A percentile compares a stretch with the other conserved stretches of the same genome.
phyloP scores from a whole-genome alignment of 2,329 filamentous ascomycete genomes.

The Cyphellophora europaea region DNA sequence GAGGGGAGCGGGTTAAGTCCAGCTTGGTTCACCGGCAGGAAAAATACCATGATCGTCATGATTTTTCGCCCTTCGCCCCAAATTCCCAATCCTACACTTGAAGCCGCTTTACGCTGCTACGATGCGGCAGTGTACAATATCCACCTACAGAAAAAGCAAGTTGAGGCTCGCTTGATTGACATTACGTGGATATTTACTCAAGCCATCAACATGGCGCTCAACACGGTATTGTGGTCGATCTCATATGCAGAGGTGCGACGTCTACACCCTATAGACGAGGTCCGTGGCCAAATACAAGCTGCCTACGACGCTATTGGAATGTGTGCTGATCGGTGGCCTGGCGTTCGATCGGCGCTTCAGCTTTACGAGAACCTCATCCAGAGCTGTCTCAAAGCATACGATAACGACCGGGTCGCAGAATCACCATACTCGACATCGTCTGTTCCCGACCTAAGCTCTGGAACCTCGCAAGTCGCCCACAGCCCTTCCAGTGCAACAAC shows the following conservation, averaged over 20 bases:
- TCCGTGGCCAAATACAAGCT: constrained; percentile 63
- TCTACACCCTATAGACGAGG: constrained; percentile 62
- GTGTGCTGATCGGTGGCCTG: constrained; percentile 84
- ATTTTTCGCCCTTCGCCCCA: constrained; percentile 88
- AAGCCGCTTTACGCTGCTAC: constrained; percentile 74
- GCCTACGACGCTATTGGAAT: constrained; percentile 71
- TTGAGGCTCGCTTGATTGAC: constrained; percentile 66
- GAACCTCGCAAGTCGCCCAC: constrained; percentile 16
- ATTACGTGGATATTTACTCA: constrained; percentile 91
- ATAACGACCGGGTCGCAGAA: constrained; percentile 35
- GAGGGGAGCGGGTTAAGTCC: constrained; percentile 64
- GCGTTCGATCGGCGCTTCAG: constrained; percentile 71
- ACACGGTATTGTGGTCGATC: constrained; percentile 83
- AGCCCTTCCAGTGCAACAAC: constrained; percentile 31
- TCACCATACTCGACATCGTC: constrained; percentile 29
- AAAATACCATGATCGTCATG: constrained; percentile 81
- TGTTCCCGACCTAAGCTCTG: constrained; percentile 25
- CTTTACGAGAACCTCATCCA: constrained; percentile 79
- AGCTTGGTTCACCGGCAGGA: constrained; percentile 63
- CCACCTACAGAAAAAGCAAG: constrained; percentile 68
- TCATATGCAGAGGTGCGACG: constrained; percentile 77
- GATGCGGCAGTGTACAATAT: constrained; percentile 77
- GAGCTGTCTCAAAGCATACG: constrained; percentile 82
- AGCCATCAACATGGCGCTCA: constrained; percentile 82
- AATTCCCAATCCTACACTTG: constrained; percentile 69